phyloP scores from a whole-genome alignment of 2,329 filamentous ascomycete species.

The Ophiostoma sp. region DNA sequence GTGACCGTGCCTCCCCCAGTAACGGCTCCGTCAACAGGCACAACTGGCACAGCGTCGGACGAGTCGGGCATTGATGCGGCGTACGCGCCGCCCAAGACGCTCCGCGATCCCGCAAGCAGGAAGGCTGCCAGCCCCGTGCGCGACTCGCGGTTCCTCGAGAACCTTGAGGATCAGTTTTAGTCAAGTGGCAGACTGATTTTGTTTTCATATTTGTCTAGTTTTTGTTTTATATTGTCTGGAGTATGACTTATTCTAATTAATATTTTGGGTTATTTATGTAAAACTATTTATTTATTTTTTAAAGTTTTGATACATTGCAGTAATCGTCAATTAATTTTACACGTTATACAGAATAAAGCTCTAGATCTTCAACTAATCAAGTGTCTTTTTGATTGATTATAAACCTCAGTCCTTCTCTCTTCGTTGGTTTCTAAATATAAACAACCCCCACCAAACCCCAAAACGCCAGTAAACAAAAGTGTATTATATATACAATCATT shows the following conservation, averaged over 20 bases:
- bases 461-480: slow-evolving; percentile 10
- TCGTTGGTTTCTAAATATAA: neutral
- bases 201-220: neutral
- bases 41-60: slow-evolving; percentile 18
- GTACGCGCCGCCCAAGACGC: slow-evolving; percentile 28
- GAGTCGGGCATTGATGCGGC: slow-evolving; percentile 28
- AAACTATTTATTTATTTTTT: neutral
- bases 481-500: slow-evolving; percentile 16
- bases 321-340: too few species aligned
- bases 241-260: neutral
- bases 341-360: too few species aligned
- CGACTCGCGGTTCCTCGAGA: slow-evolving; percentile 49
- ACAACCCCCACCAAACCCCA: neutral
- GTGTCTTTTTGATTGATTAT: too few species aligned
- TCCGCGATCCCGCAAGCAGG: slow-evolving; percentile 30
- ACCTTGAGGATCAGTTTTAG: slow-evolving; percentile 34
- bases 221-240: neutral
- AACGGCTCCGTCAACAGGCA: neutral
- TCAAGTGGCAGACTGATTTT: neutral
- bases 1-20: slow-evolving; percentile 15
- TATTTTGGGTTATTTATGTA: neutral
- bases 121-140: slow-evolving; percentile 41
- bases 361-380: too few species aligned
- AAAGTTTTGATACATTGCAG: neutral
- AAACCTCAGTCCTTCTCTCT: too few species aligned